Base-by-base conservation (phyloP, 257 asterid species). In the Plectranthus barbatus region DNA sequence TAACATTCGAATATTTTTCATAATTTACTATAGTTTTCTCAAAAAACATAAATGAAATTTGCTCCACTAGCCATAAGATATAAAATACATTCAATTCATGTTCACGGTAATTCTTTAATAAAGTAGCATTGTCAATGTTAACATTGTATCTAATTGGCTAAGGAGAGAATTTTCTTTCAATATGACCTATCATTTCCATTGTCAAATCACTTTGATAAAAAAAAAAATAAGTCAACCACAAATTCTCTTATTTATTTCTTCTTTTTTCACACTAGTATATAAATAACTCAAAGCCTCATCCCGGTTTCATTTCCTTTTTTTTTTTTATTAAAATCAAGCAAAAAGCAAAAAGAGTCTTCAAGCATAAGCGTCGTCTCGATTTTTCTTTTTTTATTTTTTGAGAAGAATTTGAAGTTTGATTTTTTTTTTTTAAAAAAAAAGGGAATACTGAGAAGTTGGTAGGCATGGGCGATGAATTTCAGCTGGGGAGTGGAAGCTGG, bases 191-290 rank as follows among this genome's bases (percentile, higher is more conserved):
- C 68, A 73, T 74, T 74, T 78, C 70, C 60, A 52, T 74, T 60
- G 91, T 85, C 90, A 71, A 71, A 72, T 81, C 88, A 83, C 19
- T 44, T 39, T 18, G 40, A 50, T 31, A 10, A 71, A 68, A n/a
- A n/a, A n/a, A n/a, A n/a, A n/a, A n/a, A n/a, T n/a, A 88, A 83
- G 96, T 88, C 95, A 88, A 88, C 92, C 84, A 62, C 67, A 55
- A 81, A 78, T 68, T 84, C 82, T 70, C 37, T 66, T 61, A 76
- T 70, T 72, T 62, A 64, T 49, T 70, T 33, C 65, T 67, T 51
- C 44, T 23, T 52, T 36, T 33, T 67, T 49, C 46, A 58, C 11
- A 42, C 41, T 58, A 80, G 79, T 85, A 85, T 85, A 85, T 86
- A 85, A 77, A 86, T 78, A 82, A 68, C n/a, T 23, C 73, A 77